A percentile compares a stretch with the other conserved stretches of the same genome.
Evolutionary conservation across 2,329 filamentous ascomycete genomes (phyloP).

Genomic region (Phyllosticta ampelicida): DNA sequence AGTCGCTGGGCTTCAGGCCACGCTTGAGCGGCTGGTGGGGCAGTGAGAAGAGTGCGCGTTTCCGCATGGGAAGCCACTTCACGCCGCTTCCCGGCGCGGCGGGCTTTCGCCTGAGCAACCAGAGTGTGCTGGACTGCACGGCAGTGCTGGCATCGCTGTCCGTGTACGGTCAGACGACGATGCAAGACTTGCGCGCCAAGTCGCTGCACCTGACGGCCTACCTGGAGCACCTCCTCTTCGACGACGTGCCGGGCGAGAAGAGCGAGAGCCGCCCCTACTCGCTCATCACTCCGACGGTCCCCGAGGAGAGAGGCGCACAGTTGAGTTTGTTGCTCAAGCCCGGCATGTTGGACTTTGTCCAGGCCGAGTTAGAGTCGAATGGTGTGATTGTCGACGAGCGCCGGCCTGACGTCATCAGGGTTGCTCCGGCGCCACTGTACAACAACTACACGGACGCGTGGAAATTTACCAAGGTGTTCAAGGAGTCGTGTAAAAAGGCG

Average conservation of each 20-base stretch:
- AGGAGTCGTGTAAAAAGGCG: constrained; percentile 7
- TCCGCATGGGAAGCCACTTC: constrained; percentile 76
- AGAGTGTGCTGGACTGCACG: constrained; percentile 65
- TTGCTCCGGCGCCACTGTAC: constrained; percentile 77
- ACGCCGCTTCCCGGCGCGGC: constrained; percentile 65
- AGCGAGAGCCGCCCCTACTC: constrained; percentile 27
- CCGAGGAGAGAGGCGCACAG: constrained; percentile 63
- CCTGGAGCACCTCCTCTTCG: constrained; percentile 53
- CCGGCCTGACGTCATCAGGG: constrained; percentile 72
- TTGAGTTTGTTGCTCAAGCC: constrained; percentile 60
- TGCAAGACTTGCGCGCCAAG: constrained; percentile 58
- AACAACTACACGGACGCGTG: constrained; percentile 67
- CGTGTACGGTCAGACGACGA: constrained; percentile 61
- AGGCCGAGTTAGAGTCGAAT: constrained; percentile 50
- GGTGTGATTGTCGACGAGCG: constrained; percentile 74
- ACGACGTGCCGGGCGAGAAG: constrained; percentile 14
- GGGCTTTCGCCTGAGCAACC: constrained; percentile 80
- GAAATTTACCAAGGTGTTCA: constrained; percentile 34
- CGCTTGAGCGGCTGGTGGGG: constrained; percentile 83
- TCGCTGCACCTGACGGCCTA: constrained; percentile 66
- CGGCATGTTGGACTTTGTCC: constrained; percentile 60
- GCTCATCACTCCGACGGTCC: constrained; percentile 60
- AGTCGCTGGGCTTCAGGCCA: constrained; percentile 42
- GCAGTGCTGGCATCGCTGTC: constrained; percentile 62
- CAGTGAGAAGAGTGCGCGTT: constrained; percentile 62